These are phyloP conservation scores for Talaromyces sp. DNA, from an alignment of 2,329 filamentous ascomycete genomes.

Conservation along the genomic window DNA sequence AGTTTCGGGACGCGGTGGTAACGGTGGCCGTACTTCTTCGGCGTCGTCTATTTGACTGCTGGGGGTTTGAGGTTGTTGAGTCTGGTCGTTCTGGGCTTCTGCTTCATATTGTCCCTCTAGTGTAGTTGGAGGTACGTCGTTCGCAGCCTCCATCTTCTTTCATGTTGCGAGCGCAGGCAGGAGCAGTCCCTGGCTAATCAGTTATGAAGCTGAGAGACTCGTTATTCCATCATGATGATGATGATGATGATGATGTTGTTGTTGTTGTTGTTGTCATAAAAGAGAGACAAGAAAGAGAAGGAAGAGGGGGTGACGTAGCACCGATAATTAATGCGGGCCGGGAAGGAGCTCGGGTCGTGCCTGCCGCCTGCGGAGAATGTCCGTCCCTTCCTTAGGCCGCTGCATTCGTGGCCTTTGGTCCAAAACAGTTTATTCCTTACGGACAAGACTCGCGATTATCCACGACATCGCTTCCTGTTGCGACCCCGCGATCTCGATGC, in stretches of 20 bases:
- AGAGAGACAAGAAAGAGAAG: not conserved
- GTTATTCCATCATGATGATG: too few species aligned
- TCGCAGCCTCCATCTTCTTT: constrained; percentile 17
- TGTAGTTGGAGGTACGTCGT: constrained; percentile 20
- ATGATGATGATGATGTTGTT: too few species aligned
- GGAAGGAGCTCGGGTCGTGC: constrained; percentile 1
- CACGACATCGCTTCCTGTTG: constrained; percentile 3
- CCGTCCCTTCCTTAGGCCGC: constrained; percentile 11
- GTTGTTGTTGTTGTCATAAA: not conserved
- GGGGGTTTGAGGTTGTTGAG: constrained; percentile 21
- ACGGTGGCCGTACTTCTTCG: constrained; percentile 43
- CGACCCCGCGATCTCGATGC: constrained; percentile 26
- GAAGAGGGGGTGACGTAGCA: constrained; percentile 12
- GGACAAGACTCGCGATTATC: constrained; percentile 15
- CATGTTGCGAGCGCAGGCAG: constrained; percentile 12
- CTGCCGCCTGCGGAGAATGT: constrained; percentile 20
- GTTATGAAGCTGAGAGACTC: not conserved
- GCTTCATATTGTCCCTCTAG: constrained; percentile 19
- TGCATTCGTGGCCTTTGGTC: constrained; percentile 27
- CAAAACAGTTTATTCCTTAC: constrained; percentile 22
- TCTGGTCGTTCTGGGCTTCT: not conserved
- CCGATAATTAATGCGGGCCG: not conserved
- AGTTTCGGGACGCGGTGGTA: constrained; percentile 48
- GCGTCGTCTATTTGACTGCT: constrained; percentile 28
- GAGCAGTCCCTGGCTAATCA: not conserved